These are phyloP conservation scores for Pyrenochaeta sp. DNA, from an alignment of 2,329 filamentous ascomycete genomes.

Conservation along the genomic window DNA sequence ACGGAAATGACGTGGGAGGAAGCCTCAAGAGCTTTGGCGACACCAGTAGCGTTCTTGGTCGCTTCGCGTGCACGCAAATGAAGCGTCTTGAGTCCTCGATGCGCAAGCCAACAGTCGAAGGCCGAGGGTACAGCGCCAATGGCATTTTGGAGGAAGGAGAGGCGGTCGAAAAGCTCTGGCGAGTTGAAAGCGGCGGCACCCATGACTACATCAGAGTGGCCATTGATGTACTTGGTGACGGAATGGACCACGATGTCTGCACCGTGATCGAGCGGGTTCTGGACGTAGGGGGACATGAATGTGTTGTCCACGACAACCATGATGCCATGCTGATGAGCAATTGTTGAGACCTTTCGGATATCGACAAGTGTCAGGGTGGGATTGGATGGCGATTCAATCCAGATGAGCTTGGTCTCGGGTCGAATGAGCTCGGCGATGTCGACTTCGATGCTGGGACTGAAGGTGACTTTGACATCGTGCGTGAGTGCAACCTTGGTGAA, in stretches of 20 bases:
- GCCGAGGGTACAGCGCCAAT: conserved; percentile 93
- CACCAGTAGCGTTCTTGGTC: conserved; percentile 77
- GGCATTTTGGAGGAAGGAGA: conserved; percentile 94
- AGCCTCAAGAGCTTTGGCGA: conserved; percentile 78
- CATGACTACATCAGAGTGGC: conserved; percentile 96
- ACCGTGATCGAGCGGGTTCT: conserved; percentile 93
- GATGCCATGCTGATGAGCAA: conserved; percentile 87
- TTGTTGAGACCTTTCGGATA: conserved; percentile 81
- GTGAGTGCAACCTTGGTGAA: conserved; percentile 97
- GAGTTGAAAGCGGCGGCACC: conserved; percentile 95
- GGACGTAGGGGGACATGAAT: conserved; percentile 94
- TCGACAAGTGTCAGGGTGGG: conserved; percentile 93
- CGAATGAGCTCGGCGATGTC: conserved; percentile 86
- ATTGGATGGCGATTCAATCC: conserved; percentile 97
- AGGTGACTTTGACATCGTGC: conserved; percentile 93
- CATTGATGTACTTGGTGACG: conserved; percentile 99
- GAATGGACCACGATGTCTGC: conserved; percentile 97
- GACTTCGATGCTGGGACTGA: conserved; percentile 89
- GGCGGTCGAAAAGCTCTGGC: conserved; percentile 74
- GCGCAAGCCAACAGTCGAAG: conserved; percentile 98
- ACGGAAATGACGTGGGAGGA: conserved; percentile 86
- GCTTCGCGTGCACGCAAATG: conserved; percentile 91
- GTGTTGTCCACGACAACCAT: conserved; percentile 99
- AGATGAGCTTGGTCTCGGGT: conserved; percentile 89
- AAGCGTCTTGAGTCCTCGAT: conserved; percentile 94